These are phyloP conservation scores for Sporothrix luriei DNA, from an alignment of 2,329 filamentous ascomycete genomes.

Conservation along the genomic window DNA sequence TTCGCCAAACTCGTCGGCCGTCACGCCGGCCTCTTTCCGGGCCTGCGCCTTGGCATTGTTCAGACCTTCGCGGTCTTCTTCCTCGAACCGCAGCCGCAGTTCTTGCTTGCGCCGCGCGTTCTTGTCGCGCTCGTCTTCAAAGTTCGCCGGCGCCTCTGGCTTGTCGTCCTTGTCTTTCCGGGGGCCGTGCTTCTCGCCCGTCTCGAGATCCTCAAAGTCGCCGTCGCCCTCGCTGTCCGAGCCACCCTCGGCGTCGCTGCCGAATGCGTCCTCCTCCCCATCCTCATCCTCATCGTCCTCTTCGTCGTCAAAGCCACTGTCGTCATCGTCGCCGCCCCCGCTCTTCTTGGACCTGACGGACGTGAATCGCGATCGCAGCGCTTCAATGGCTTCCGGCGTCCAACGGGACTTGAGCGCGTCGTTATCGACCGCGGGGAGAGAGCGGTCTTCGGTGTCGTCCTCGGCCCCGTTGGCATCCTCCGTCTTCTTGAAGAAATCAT, in stretches of 20 bases:
- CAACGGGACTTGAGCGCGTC: slow-evolving; percentile 81
- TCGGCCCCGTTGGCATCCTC: slow-evolving; percentile 69
- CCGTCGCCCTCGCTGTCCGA: slow-evolving; percentile 74
- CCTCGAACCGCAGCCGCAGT: slow-evolving; percentile 89
- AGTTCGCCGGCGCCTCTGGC: slow-evolving; percentile 54
- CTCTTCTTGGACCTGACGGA: slow-evolving; percentile 49
- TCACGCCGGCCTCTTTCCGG: slow-evolving; percentile 63
- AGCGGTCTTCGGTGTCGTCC: slow-evolving; percentile 79
- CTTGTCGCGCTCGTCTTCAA: slow-evolving; percentile 87
- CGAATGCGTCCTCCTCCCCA: slow-evolving; percentile 42
- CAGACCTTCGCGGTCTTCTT: slow-evolving; percentile 96
- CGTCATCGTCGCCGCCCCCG: slow-evolving; percentile 61
- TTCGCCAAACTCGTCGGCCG: slow-evolving; percentile 81
- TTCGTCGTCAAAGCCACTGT: slow-evolving; percentile 61
- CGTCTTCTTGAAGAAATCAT: slow-evolving; percentile 68
- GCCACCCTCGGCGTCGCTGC: slow-evolving; percentile 54
- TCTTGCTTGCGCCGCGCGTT: slow-evolving; percentile 95
- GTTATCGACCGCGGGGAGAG: slow-evolving; percentile 79
- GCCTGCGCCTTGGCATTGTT: slow-evolving; percentile 84
- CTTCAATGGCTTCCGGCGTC: slow-evolving; percentile 77
- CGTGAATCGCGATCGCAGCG: slow-evolving; percentile 74
- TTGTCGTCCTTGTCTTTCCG: slow-evolving; percentile 61
- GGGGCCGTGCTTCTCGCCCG: slow-evolving; percentile 62
- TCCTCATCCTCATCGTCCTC: slow-evolving; percentile 54
- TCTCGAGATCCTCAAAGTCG: slow-evolving; percentile 83